Base-by-base conservation (phyloP, 768 basidiomycete species). In the Tricholoma flavovirens region DNA sequence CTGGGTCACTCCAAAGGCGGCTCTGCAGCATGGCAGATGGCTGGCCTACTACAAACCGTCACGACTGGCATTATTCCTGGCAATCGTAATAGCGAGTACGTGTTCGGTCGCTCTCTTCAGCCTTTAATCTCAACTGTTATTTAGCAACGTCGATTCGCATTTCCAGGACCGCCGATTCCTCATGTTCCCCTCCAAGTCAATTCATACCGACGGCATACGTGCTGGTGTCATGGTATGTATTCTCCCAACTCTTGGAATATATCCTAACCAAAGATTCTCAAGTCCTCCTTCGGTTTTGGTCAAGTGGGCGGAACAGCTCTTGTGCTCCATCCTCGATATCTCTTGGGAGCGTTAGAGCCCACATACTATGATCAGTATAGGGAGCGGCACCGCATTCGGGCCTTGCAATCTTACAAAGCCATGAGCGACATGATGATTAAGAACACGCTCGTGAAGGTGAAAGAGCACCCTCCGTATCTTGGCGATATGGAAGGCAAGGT, bases 1-100 rank as follows among this genome's bases (percentile, higher is more conserved):
- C 88, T 96, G 29, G 97, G 97, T 58, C 96, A 99, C 69, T 87
- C 96, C 10, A 99, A 99, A 79, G 97, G 97, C 71, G 97, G 96
- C 58, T 92, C 97, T n/a, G 96, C 96, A 54, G 90, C 94, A 1
- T 98, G 94, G 96, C 92, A 94, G 74, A 83, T 97, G 80, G 87
- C 86, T 64, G 97, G 97, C 62, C 78, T 98, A 54, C 72, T 93
- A 54, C 94, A 99, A 70, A 84, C 86, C 10, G 80, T 99, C 59
- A 79, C 77, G 60, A 84, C 85, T 45, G 97, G 95, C 52, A 81
- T 96, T 60, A 79, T 99, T 60, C 95, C 97, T 6, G 95, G 94
- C 40, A 98, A 98, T 70, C 84, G 93, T 62, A 98, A 96, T 69
- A 90, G 88, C 77, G 94, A 98, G 88, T 94, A 76, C 75, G 92